Conservation (phyloP, 192 early-diverging fungal genomes). For the Entomortierella parvispora region DNA sequence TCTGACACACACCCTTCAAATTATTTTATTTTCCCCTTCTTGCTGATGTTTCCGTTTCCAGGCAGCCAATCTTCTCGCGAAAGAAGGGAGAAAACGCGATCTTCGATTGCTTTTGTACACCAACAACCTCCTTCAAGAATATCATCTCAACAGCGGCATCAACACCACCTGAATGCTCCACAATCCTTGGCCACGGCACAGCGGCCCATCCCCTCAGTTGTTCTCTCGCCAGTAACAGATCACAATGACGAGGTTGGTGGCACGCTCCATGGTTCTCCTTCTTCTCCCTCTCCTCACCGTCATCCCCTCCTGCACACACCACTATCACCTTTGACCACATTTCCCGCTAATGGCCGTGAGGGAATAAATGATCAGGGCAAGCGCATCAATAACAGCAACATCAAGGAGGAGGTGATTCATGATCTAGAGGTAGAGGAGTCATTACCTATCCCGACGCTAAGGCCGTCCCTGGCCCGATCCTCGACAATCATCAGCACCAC, state of each 20-base stretch:
- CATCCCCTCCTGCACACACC: neutral
- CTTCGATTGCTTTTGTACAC: conserved; percentile 6
- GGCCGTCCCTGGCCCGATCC: neutral
- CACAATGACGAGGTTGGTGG: conserved; percentile 1
- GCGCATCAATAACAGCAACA: neutral
- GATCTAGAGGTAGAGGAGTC: neutral
- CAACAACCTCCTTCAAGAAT: neutral
- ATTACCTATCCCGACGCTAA: neutral
- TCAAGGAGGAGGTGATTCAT: neutral
- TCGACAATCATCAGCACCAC: conserved; percentile 17
- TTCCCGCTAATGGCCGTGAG: too few species aligned
- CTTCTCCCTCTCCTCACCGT: neutral
- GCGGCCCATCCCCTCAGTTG: neutral
- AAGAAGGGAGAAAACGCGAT: neutral
- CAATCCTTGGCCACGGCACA: neutral
- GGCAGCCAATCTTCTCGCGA: neutral
- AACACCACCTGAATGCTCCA: neutral
- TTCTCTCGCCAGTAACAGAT: conserved; percentile 6
- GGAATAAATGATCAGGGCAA: neutral
- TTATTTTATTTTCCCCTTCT: too few species aligned
- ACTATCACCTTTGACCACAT: too few species aligned
- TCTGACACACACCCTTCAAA: neutral
- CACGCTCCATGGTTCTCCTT: neutral
- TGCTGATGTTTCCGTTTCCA: too few species aligned
- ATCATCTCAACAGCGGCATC: neutral